Evolutionary conservation across 768 basidiomycete species (phyloP).

Genomic region (Clavulina sp.): DNA sequence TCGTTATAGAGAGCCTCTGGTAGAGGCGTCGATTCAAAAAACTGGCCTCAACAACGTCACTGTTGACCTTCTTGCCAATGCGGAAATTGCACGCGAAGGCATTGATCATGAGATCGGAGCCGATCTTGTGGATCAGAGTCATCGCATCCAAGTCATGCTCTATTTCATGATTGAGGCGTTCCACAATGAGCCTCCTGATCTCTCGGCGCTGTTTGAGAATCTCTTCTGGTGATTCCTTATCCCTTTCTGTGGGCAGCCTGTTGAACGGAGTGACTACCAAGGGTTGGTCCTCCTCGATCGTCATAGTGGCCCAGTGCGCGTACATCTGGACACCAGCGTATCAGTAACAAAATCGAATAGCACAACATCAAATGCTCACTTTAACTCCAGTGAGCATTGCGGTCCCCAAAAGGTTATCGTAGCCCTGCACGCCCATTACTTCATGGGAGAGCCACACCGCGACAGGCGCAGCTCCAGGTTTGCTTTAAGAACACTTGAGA

Average conservation of each 20-base stretch:
- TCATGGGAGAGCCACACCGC: conserved; percentile 23
- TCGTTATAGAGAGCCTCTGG: conserved; percentile 23
- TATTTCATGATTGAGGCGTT: conserved; percentile 16
- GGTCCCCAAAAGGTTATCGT: conserved; percentile 25
- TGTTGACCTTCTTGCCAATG: conserved; percentile 18
- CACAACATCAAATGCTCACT: conserved; percentile 14
- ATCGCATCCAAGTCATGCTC: neutral
- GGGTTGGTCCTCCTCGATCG: conserved; percentile 16
- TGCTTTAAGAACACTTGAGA: no score
- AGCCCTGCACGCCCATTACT: conserved; percentile 24
- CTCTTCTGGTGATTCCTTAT: neutral
- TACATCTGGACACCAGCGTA: conserved; percentile 17
- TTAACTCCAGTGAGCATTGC: conserved; percentile 22
- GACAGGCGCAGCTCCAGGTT: conserved; percentile 29
- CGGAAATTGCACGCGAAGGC: conserved; percentile 29
- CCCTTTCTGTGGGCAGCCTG: neutral
- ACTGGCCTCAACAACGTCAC: conserved; percentile 27
- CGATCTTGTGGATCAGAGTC: conserved; percentile 16
- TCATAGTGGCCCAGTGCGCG: conserved; percentile 27
- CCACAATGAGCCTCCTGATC: conserved; percentile 20
- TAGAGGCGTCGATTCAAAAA: conserved; percentile 25
- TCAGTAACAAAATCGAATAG: neutral
- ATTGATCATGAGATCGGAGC: conserved; percentile 29
- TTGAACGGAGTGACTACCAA: conserved; percentile 19
- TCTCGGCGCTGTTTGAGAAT: neutral